These are phyloP conservation scores for Lonicera japonica DNA, from an alignment of 129 eudicot species.

Conservation along the genomic window DNA sequence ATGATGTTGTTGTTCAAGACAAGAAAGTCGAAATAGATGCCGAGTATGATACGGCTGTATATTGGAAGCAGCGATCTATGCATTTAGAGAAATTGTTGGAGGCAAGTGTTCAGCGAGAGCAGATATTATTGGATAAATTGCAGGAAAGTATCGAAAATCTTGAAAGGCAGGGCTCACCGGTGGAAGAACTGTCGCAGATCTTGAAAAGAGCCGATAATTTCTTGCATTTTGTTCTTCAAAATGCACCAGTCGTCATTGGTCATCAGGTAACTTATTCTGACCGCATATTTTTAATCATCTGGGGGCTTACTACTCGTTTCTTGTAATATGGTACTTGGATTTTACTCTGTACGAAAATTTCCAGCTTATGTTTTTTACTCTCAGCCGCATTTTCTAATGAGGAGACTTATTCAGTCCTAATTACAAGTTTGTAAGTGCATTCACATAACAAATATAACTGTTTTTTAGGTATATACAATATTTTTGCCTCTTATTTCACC, in stretches of 20 bases:
- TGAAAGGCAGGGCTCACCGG: conserved; percentile 85
- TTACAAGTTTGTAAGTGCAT: no score
- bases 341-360: no score
- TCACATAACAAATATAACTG: no score
- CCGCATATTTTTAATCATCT: no score
- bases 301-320: no score
- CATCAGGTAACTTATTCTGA: conserved; percentile 69
- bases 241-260: conserved; percentile 92
- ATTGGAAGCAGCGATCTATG: conserved; percentile 83
- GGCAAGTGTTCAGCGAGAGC: conserved; percentile 79
- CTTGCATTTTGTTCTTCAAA: conserved; percentile 88
- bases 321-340: no score
- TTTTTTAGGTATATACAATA: no score
- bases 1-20: conserved; percentile 46
- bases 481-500: no score
- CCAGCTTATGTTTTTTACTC: no score
- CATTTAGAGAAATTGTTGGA: conserved; percentile 66
- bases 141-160: conserved; percentile 75
- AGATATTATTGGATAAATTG: conserved; percentile 55
- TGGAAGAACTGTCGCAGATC: conserved; percentile 81
- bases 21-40: conserved; percentile 61
- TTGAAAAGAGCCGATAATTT: conserved; percentile 90
- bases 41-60: conserved; percentile 61
- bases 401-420: no score
- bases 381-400: no score